Conservation (phyloP, 2,329 filamentous ascomycete genomes). For the Neodidymelliopsis sp. region DNA sequence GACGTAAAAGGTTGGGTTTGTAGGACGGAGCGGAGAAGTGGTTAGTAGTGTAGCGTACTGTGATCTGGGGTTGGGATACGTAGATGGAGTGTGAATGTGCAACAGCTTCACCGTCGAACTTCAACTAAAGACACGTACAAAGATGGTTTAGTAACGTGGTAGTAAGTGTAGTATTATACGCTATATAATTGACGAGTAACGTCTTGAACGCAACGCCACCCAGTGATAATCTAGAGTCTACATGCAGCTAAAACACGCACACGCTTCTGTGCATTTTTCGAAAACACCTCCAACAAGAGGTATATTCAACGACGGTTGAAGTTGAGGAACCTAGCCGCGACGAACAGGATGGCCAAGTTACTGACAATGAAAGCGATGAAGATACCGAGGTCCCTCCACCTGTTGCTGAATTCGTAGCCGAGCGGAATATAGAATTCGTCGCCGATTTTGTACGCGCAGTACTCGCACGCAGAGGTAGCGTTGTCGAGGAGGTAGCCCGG, state of each 20-base stretch:
- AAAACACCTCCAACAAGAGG: background rate
- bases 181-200: background rate
- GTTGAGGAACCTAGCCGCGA: slow-evolving; percentile 61
- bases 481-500: slow-evolving; percentile 75
- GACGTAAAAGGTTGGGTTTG: no score
- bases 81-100: no score
- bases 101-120: no score
- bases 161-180: slow-evolving; percentile 2
- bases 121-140: no score
- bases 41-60: no score
- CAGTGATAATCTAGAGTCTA: slow-evolving; percentile 22
- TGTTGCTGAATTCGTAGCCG: slow-evolving; percentile 68
- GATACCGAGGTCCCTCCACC: slow-evolving; percentile 87
- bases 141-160: background rate
- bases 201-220: slow-evolving; percentile 18
- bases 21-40: no score
- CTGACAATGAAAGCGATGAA: slow-evolving; percentile 77
- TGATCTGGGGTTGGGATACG: no score
- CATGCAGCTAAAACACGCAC: background rate
- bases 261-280: slow-evolving; percentile 5
- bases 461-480: slow-evolving; percentile 72
- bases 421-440: slow-evolving; percentile 80
- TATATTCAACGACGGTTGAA: slow-evolving; percentile 50
- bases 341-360: slow-evolving; percentile 72
- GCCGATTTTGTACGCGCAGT: slow-evolving; percentile 81